A percentile compares a stretch with the other conserved stretches of the same genome.
Conservation (phyloP, 1,284 basidiomycete species). For the Lignosus rhinocerotis region DNA sequence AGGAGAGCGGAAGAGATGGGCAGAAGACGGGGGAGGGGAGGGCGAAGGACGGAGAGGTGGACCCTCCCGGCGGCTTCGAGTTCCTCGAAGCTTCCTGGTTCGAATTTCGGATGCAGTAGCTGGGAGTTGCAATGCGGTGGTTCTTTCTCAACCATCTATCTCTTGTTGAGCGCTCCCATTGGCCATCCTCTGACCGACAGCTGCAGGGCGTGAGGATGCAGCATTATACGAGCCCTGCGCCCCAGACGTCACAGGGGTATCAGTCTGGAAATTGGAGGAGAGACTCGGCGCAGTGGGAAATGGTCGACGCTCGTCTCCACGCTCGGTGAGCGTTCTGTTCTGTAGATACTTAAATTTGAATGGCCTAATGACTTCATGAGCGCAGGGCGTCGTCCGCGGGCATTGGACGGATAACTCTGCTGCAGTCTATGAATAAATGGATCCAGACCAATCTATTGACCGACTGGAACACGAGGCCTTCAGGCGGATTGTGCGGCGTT, state of each 20-base stretch:
- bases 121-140: neutral
- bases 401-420: neutral
- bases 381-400: neutral
- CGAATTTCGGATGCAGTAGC: neutral
- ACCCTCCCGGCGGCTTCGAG: neutral
- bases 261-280: neutral
- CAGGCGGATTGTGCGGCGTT: neutral
- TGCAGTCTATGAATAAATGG: neutral
- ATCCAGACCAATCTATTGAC: neutral
- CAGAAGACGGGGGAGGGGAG: neutral
- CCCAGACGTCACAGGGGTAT: neutral
- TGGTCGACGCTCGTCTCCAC: neutral
- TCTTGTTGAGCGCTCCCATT: no score
- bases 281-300: neutral
- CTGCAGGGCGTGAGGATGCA: neutral
- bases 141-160: neutral
- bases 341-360: neutral
- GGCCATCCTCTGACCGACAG: no score
- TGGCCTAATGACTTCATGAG: neutral
- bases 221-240: neutral
- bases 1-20: neutral
- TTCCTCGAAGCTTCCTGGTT: neutral
- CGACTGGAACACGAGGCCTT: neutral
- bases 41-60: neutral
- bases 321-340: neutral